Percentiles rank a stretch among this genome's conserved stretches.
These are phyloP conservation scores for Colletotrichum kahawae DNA, from an alignment of 2,329 filamentous ascomycete genomes.

Conservation along the genomic window DNA sequence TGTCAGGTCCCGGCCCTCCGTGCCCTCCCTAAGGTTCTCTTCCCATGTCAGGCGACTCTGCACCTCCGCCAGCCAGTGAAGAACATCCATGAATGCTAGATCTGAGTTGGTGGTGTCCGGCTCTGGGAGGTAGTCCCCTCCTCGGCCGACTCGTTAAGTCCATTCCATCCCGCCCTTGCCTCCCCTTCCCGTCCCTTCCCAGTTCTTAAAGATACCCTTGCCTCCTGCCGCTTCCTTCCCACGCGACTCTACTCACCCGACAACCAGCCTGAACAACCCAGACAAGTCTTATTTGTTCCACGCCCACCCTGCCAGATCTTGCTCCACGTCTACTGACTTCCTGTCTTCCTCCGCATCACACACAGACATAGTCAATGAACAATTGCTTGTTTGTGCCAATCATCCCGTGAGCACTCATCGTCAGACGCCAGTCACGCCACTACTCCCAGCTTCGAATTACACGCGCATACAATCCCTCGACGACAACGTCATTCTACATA, in stretches of 20 bases:
- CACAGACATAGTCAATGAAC: not conserved
- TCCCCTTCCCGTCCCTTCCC: not conserved
- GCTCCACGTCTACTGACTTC: not conserved
- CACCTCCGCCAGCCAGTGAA: not conserved
- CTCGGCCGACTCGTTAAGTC: not conserved
- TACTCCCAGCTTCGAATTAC: not conserved
- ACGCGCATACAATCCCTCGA: not conserved
- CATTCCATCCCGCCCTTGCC: not conserved
- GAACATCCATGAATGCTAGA: not conserved
- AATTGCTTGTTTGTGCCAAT: not conserved
- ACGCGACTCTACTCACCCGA: slow-evolving; percentile 12
- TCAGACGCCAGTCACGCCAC: not conserved
- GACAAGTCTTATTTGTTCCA: slow-evolving; percentile 6
- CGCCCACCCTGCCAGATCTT: slow-evolving; percentile 3
- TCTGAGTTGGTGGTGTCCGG: not conserved
- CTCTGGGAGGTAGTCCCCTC: not conserved
- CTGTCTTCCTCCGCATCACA: not conserved
- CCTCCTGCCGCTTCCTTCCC: not conserved
- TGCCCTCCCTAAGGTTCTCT: not conserved
- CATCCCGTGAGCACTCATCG: not conserved
- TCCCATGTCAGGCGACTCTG: not conserved
- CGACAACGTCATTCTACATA: not conserved
- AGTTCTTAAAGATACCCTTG: slow-evolving; percentile 18
- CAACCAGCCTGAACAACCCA: slow-evolving; percentile 5
- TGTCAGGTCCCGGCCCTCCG: not conserved